Evolutionary conservation across 148 eudicot species (phyloP), one percentile per base, ranked within the genome.

Genomic region (Rhododendron ovatum): DNA sequence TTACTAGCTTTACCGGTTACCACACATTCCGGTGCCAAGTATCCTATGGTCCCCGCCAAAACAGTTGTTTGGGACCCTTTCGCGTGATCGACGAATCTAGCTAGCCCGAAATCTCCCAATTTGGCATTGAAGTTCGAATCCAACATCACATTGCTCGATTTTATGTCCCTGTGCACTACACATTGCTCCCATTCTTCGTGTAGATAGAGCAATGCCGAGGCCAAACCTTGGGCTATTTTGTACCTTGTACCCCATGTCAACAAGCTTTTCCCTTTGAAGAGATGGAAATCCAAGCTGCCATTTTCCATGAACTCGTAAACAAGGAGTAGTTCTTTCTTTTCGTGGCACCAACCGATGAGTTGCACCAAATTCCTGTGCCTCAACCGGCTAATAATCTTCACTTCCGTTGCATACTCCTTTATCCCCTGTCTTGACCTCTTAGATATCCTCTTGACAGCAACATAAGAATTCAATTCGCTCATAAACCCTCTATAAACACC

Each of bases 251-350:
- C 73, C 73, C 73, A 65, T n/a, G 73, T 65, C 33, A 65, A 65
- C 33, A 65, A 26, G 73, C 73, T 65, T 65, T n/a, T 65, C 15
- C 73, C 73, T 65, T 26, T 65, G 73, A 65, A 65, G 73, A 65
- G 73, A 65, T 65, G 73, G 73, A 11, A 26, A 65, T 65, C 85
- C 30, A 86, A 82, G 63, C 88, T 86, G 20, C 55, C 81, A 53
- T 86, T 82, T 15, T 59, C 79, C 88, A 86, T 73, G 35, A 81
- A 73, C 88, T 86, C 88, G 1, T 65, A 65, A 65, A 65, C 71
- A 65, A 65, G 71, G 28, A 65, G 30, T 6, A 65, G 4, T 10
- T 65, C 71, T 65, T 65, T 65, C 71, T 24, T 65, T 65, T 65
- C 71, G 71, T 65, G 71, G 71, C 71, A 65, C 71, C 71, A 65